Base-by-base conservation (phyloP, 2,329 filamentous ascomycete genomes). In the Exserohilum rostratum region DNA sequence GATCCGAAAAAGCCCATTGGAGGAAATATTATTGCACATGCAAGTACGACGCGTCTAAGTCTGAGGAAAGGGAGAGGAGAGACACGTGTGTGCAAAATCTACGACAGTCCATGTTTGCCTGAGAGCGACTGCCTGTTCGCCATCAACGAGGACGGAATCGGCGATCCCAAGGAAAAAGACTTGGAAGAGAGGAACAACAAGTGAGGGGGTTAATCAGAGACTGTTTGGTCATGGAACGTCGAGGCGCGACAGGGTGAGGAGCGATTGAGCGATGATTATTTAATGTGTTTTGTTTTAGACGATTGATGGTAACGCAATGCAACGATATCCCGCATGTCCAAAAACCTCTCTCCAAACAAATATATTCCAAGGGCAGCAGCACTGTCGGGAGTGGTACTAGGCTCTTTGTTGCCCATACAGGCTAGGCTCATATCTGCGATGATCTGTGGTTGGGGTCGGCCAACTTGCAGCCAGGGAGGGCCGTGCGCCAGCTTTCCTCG, bases 1-100 rank as follows among this genome's bases (percentile, higher is more conserved):
- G 96, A 99, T 70, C 95, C 95, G 6, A 99, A 99, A 84, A 99
- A 99, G 77, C 95, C 95, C 0, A 97, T 99, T 73, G 95, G 95
- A 65, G 95, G 95, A 61, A 98, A 99, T 76, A 99, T 99, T 64
- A 98, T 99, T 73, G 95, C 96, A 2, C 95, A 99, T 75, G 93
- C 95, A 47, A 96, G 91, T 71, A 99, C 95, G 1, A 99, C 95
- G 2, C 85, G 95, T 70, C 84, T 99, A 67, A 97, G 92, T 70
- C 76, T 99, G 72, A 97, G 96, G 81, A 99, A 99, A 77, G 96
- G 95, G 1, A 85, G 95, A 50, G 95, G 85, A 27, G 95, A 99
- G 82, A 99, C 95, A 18, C 86, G 95, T 80, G 91, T 99, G 64
- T 96, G 95, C 80, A 99, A 98, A 82, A 99, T 99, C 59, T 99